A percentile compares a stretch with the other conserved stretches of the same genome.
Evolutionary conservation across 257 asterid genomes (phyloP).

Genomic region (Ophiorrhiza pumila): DNA sequence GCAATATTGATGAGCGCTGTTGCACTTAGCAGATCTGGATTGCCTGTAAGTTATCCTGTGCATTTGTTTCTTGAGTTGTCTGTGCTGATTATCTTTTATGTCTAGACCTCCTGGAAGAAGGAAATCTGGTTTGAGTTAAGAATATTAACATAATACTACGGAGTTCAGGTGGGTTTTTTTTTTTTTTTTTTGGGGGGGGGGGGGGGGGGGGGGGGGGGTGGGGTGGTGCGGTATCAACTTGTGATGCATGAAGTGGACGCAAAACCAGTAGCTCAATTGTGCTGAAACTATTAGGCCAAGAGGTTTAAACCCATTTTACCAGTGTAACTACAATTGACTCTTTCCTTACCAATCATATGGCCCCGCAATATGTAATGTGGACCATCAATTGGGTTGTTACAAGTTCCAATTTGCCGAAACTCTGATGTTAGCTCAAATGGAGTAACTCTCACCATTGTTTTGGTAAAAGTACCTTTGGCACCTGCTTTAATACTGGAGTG

Average conservation of each 20-base stretch:
- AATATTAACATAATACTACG: background rate
- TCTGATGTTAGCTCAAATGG: background rate
- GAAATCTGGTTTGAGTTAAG: background rate
- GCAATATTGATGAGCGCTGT: conserved; percentile 62
- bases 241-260: background rate
- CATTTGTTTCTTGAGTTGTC: conserved; percentile 4
- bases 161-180: background rate
- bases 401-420: background rate
- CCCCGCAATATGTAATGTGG: background rate
- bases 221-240: too few relatives aligned
- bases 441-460: background rate
- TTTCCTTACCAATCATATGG: background rate
- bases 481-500: background rate
- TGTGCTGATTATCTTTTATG: background rate
- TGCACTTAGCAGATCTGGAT: conserved; percentile 85
- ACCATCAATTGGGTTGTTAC: background rate
- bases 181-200: too few relatives aligned
- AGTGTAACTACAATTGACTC: background rate
- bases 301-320: background rate
- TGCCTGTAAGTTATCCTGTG: conserved; percentile 68
- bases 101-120: background rate
- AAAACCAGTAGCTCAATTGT: background rate
- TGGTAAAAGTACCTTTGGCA: background rate
- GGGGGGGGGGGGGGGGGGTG: too few relatives aligned
- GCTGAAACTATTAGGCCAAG: background rate